A percentile compares a stretch with the other conserved stretches of the same genome.
Evolutionary conservation across 148 eudicot species (phyloP).

Genomic region (Camellia granthamiana): DNA sequence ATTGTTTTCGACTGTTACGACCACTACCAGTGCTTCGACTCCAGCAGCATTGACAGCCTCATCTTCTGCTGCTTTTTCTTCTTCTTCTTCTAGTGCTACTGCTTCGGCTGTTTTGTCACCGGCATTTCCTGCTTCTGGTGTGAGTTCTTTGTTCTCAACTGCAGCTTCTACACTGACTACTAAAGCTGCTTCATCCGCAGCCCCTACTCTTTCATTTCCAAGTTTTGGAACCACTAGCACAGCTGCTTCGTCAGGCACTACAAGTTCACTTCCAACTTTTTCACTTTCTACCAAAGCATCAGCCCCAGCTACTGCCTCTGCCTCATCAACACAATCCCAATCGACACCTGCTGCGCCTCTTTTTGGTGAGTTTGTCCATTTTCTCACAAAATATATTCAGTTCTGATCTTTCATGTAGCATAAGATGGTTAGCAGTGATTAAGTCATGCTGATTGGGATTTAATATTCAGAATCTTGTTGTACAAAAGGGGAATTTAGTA

Average conservation of each 20-base stretch:
- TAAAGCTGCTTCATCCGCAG: conserved; percentile 7
- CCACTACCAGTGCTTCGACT: conserved; percentile 25
- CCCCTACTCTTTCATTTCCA: conserved; percentile 13
- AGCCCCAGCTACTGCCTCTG: conserved; percentile 10
- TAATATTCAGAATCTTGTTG: background rate
- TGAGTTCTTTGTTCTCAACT: conserved; percentile 23
- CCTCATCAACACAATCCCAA: conserved; percentile 30
- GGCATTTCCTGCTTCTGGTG: conserved; percentile 19
- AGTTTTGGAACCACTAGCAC: conserved; percentile 17
- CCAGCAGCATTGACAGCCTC: conserved; percentile 16
- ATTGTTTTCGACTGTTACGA: conserved; percentile 36
- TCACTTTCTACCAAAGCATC: conserved; percentile 19
- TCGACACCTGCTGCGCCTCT: conserved; percentile 26
- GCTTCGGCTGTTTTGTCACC: conserved; percentile 13
- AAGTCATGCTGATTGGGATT: background rate
- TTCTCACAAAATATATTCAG: background rate
- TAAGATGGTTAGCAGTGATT: background rate
- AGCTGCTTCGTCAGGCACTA: conserved; percentile 18
- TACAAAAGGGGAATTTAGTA: background rate
- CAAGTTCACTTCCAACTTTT: conserved; percentile 28
- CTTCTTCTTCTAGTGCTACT: background rate
- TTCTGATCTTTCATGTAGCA: background rate
- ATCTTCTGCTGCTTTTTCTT: background rate
- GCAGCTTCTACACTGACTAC: conserved; percentile 4
- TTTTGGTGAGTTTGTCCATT: conserved; percentile 26